Evolutionary conservation across 1,139 yeast genomes (phyloP).

Genomic region (Candida tropicalis): DNA sequence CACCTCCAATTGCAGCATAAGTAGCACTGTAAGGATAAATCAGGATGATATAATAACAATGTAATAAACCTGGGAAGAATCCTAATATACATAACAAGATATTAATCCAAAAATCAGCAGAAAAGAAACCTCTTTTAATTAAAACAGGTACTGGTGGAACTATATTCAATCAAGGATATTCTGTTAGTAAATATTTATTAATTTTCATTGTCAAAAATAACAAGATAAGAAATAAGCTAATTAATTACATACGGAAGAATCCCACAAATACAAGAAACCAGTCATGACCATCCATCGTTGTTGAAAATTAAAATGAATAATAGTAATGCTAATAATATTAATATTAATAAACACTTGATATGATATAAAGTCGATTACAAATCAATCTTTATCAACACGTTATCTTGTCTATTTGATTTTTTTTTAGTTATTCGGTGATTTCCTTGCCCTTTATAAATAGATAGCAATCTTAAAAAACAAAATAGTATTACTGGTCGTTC

Average conservation of each 20-base stretch:
- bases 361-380: too few relatives aligned
- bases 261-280: conserved; percentile 80
- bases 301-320: not conserved
- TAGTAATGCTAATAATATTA: too few relatives aligned
- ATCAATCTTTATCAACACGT: too few relatives aligned
- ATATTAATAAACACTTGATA: too few relatives aligned
- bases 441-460: too few relatives aligned
- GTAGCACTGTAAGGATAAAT: conserved; percentile 45
- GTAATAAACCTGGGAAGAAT: conserved; percentile 77
- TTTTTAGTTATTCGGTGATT: too few relatives aligned
- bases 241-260: conserved; percentile 53
- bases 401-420: too few relatives aligned
- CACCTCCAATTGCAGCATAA: conserved; percentile 25
- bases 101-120: conserved; percentile 75
- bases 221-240: too few relatives aligned
- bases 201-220: too few relatives aligned
- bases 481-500: not conserved
- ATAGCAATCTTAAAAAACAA: too few relatives aligned
- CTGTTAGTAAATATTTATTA: too few relatives aligned
- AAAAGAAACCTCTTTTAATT: conserved; percentile 71
- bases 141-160: conserved; percentile 85
- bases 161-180: too few relatives aligned
- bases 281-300: conserved; percentile 65
- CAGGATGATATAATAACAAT: conserved; percentile 62
- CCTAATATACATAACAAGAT: conserved; percentile 76